Evolutionary conservation across 2,329 filamentous ascomycete species (phyloP), one percentile per base, ranked within the genome.

Genomic region (Fusarium pilosicola): DNA sequence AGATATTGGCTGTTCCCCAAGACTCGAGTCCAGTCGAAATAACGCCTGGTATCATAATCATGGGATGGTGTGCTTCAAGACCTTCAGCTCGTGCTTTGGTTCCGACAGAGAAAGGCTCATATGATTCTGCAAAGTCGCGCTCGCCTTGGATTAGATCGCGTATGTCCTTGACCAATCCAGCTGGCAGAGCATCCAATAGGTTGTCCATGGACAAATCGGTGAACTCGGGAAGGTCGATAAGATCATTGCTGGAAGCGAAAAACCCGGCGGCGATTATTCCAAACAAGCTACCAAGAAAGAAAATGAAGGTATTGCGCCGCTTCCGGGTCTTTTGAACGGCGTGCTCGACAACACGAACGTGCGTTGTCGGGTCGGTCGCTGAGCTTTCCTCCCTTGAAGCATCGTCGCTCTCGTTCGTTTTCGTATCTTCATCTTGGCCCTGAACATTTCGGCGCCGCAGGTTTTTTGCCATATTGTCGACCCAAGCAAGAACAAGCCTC

Each of bases 11-110:
- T 0, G 96, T 98, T 8, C 96, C 94, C 96, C 96, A 99, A 54
- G 94, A 97, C 83, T 99, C 96, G 30, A 99, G 88, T 3, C 96
- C 96, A 0, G 96, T 98, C 1, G 96, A 98, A 76, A 99, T 99
- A 67, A 99, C 96, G 9, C 96, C 96, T 0, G 96, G 96, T 15
- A 99, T 91, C 96, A 99, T 98, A 73, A 99, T 93, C 70, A 99
- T 92, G 3, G 96, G 94, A 77, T 98, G 95, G 67, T 93, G 88
- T 22, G 94, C 96, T 54, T 88, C 82, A 24, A 98, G 87, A 3
- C 97, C 97, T 81, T 98, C 93, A 9, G 91, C 85, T 44, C 91
- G 91, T 26, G 95, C 92, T 78, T 97, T 93, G 36, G 96, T 84
- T 10, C 96, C 97, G 52, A 98, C 93, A 2, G 95, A 90, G 80